Evolutionary conservation across 1,139 yeast species (phyloP), one percentile per base, ranked within the genome.

Genomic region (Ogataea hybrid): DNA sequence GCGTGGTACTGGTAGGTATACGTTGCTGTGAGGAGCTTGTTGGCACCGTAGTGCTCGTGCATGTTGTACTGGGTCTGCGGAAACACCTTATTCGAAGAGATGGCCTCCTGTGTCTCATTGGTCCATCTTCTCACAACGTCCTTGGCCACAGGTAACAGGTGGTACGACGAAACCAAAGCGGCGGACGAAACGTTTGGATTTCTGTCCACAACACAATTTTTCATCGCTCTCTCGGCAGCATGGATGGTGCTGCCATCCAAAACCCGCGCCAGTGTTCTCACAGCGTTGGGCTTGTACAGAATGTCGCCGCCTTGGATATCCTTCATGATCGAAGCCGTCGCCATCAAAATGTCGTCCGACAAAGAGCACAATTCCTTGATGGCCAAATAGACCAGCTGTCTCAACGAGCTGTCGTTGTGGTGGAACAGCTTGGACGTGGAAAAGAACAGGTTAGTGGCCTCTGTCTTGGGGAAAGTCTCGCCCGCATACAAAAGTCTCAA

Each of bases 241-340:
- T 89, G 92, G 32, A 94, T 95, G 8, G 96, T 90, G 35, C 95
- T 78, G 28, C 90, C 85, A 62, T 92, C 98, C 60, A 94, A 76
- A 35, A 92, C 95, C 56, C 95, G 79, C 16, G 90, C 80, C 56
- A 92, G 75, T 0, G 98, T 86, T 62, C 98, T 81, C 53, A 92
- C 85, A 25, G 99, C 97, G 63, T 92, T 85, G 44, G 98, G 96
- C 62, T 90, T 88, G 67, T 84, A 89, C 46, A 89, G 72, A 51
- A 80, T 73, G 50, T 88, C 95, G 51, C 90, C 90, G 47, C 84
- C 82, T 68, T 94, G 97, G 46, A 92, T 87, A 68, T 92, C 98
- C 69, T 90, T 90, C 97, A 92, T 94, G 59, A 92, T 90, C 16
- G 96, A 87, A 6, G 97, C 87, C 25, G 98, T 92, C 25, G 92